These are phyloP conservation scores for Paramyrothecium roridum DNA, from an alignment of 2,329 filamentous ascomycete genomes.

Conservation along the genomic window DNA sequence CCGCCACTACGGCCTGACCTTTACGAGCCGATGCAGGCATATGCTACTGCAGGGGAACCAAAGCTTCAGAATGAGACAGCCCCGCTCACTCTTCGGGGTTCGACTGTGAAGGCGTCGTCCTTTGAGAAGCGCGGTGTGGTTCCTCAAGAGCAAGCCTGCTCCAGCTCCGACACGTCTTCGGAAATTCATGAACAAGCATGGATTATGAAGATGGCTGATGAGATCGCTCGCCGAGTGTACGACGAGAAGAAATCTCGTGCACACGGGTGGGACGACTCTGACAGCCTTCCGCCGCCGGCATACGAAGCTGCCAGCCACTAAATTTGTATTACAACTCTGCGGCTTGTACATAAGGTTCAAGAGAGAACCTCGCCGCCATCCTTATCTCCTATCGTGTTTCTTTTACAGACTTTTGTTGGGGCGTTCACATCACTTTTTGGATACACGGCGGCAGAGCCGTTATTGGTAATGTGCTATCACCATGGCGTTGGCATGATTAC, in stretches of 20 bases:
- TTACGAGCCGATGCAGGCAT: slow-evolving; percentile 16
- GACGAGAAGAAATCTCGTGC: slow-evolving; percentile 68
- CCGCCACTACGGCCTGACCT: slow-evolving; percentile 20
- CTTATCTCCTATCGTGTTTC: slow-evolving; percentile 8
- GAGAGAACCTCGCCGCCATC: slow-evolving; percentile 14
- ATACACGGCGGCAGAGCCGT: not conserved
- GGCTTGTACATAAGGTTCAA: slow-evolving; percentile 9
- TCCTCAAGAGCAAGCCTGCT: slow-evolving; percentile 26
- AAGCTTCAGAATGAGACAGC: slow-evolving; percentile 9
- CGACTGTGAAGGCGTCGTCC: slow-evolving; percentile 13
- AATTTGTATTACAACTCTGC: slow-evolving; percentile 12
- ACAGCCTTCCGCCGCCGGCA: slow-evolving; percentile 54
- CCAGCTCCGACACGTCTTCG: slow-evolving; percentile 46
- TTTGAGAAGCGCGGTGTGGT: slow-evolving; percentile 24
- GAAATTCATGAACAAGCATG: slow-evolving; percentile 76
- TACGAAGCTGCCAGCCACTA: slow-evolving; percentile 51
- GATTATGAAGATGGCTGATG: slow-evolving; percentile 90
- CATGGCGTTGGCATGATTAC: not conserved
- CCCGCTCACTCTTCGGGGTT: slow-evolving; percentile 6
- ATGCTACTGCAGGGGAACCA: slow-evolving; percentile 15
- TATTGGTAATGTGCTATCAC: not conserved
- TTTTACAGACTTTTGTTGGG: slow-evolving; percentile 2
- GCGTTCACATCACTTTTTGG: not conserved
- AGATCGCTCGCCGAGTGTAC: slow-evolving; percentile 83
- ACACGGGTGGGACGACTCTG: slow-evolving; percentile 43